Evolutionary conservation across 106 monocot species (phyloP).

Genomic region (Apostasia shenzhenica): DNA sequence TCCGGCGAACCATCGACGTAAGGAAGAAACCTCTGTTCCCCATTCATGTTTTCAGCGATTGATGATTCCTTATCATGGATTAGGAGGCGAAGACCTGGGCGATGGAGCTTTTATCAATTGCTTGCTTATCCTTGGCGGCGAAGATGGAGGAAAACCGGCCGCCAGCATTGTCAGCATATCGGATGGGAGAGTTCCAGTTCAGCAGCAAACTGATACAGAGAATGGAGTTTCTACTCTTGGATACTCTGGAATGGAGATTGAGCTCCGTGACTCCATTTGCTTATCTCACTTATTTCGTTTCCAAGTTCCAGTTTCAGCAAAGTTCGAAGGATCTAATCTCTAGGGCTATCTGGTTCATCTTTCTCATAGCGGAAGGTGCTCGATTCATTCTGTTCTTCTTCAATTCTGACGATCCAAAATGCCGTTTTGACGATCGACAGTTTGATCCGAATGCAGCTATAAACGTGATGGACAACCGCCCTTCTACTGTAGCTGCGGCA

Average conservation of each 20-base stretch:
- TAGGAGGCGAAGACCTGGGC: slow-evolving; percentile 52
- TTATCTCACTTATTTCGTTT: slow-evolving; percentile 44
- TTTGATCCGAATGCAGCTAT: slow-evolving; percentile 34
- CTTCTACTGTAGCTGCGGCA: slow-evolving; percentile 56
- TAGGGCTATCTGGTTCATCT: slow-evolving; percentile 38
- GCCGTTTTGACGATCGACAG: neutral
- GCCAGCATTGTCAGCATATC: slow-evolving; percentile 43
- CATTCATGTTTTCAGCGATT: neutral
- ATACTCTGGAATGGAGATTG: slow-evolving; percentile 71
- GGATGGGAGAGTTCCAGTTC: slow-evolving; percentile 30
- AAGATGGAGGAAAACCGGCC: slow-evolving; percentile 73
- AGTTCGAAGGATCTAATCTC: slow-evolving; percentile 22
- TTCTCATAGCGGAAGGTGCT: slow-evolving; percentile 42
- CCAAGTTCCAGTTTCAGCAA: slow-evolving; percentile 25
- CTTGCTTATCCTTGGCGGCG: slow-evolving; percentile 65
- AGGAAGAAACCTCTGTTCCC: neutral
- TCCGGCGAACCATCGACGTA: slow-evolving; percentile 18
- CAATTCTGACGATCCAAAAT: neutral
- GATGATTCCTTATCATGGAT: neutral
- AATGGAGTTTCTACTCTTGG: slow-evolving; percentile 79
- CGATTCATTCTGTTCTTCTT: neutral
- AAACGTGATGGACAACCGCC: slow-evolving; percentile 41
- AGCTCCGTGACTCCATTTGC: slow-evolving; percentile 68
- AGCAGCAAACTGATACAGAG: slow-evolving; percentile 30
- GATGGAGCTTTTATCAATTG: slow-evolving; percentile 33